Percentiles rank a stretch among this genome's conserved stretches.
Conservation (phyloP, 768 basidiomycete species). For the Tricholoma bakamatsutake region DNA sequence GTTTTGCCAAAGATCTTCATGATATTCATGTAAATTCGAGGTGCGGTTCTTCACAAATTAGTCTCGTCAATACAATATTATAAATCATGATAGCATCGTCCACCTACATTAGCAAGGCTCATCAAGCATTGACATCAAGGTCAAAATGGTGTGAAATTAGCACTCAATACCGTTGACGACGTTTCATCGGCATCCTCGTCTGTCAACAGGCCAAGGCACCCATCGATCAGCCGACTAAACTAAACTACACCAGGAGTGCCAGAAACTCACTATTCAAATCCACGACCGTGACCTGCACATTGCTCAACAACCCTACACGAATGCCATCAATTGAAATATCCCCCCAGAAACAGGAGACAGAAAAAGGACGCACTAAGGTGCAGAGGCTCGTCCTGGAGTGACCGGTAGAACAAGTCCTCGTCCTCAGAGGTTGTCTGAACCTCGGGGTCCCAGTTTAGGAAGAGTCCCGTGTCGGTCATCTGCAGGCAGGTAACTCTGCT, state of each 20-base stretch:
- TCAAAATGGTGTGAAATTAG: conserved; percentile 9
- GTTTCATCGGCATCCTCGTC: conserved; percentile 6
- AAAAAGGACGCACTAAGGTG: too few species aligned
- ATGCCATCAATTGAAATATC: neutral
- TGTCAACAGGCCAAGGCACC: neutral
- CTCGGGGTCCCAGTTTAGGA: conserved; percentile 36
- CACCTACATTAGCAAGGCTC: too few species aligned
- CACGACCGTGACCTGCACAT: neutral
- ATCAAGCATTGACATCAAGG: neutral
- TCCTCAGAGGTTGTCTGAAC: too few species aligned
- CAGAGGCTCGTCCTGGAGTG: too few species aligned
- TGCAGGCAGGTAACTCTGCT: conserved; percentile 44
- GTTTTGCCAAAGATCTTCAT: too few species aligned
- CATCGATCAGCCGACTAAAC: neutral
- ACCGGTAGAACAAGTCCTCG: too few species aligned
- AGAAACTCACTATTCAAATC: conserved; percentile 1
- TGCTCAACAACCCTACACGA: too few species aligned
- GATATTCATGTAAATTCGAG: too few species aligned
- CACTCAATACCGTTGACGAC: conserved; percentile 9
- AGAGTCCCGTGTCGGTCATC: conserved; percentile 48
- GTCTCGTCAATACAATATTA: too few species aligned
- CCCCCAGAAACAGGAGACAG: too few species aligned
- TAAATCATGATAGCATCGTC: too few species aligned
- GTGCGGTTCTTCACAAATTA: too few species aligned
- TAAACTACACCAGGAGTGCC: neutral